A percentile compares a stretch with the other conserved stretches of the same genome.
phyloP scores from a whole-genome alignment of 2,329 filamentous ascomycete species.

The Dothistroma septosporum region DNA sequence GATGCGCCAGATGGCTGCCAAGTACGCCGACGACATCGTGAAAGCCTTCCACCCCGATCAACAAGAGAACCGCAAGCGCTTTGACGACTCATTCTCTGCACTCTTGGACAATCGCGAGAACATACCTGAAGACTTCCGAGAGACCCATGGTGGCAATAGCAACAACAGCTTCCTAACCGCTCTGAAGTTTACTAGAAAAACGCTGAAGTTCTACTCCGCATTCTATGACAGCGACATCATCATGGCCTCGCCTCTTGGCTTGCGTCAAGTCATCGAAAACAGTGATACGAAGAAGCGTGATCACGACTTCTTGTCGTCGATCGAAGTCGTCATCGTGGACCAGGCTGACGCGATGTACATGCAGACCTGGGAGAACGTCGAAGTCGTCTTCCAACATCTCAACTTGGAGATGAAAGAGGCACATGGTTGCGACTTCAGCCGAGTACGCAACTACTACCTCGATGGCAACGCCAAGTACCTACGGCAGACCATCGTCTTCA shows the following conservation, averaged over 20 bases:
- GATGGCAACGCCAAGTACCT: conserved; percentile 75
- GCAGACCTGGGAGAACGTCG: conserved; percentile 98
- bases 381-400: conserved; percentile 85
- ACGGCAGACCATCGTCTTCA: conserved; percentile 79
- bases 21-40: conserved; percentile 72
- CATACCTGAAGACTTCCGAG: conserved; percentile 79
- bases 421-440: conserved; percentile 89
- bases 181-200: conserved; percentile 96
- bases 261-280: conserved; percentile 85
- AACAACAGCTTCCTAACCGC: conserved; percentile 96
- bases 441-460: conserved; percentile 88
- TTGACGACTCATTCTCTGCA: conserved; percentile 75
- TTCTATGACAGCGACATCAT: conserved; percentile 98
- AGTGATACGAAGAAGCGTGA: conserved; percentile 68
- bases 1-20: conserved; percentile 79
- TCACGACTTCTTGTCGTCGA: conserved; percentile 86
- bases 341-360: conserved; percentile 90
- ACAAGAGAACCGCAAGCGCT: conserved; percentile 90
- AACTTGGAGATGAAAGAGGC: conserved; percentile 78
- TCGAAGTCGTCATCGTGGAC: conserved; percentile 86
- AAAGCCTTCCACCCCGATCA: conserved; percentile 77
- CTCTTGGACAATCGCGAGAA: conserved; percentile 60
- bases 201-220: conserved; percentile 86
- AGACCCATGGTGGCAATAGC: conserved; percentile 89
- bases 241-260: conserved; percentile 80